Evolutionary conservation across 352 stramenopile species (phyloP), one percentile per base, ranked within the genome.

Genomic region (Phytophthora tubulina): DNA sequence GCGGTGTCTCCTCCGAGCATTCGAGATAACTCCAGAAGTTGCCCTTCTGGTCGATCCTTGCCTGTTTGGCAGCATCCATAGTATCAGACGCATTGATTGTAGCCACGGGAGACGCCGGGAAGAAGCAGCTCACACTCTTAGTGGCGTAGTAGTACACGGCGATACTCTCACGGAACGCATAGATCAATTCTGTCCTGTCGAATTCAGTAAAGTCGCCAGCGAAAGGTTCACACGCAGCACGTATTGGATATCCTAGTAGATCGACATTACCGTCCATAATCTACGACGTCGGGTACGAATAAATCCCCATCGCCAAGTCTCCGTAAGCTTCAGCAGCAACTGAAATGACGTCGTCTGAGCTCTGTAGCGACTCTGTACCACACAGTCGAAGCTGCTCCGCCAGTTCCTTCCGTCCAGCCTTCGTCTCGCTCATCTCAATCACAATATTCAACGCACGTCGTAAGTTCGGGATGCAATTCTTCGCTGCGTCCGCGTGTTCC

Each of bases 81-180:
- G 63, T 63, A 6, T 36, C 27, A 5, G 63, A 44, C 6, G 59
- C 42, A 13, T 67, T 68, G 21, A 42, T 9, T 1, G n/a, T 42
- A 6, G 7, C 13, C n/a, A 8, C 21, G 4, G 46, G 41, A 14
- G 63, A 6, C 5, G 44, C 1, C 17, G 71, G 70, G 62, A 81
- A 72, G n/a, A 74, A 79, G 50, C 81, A 87, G n/a, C 30, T 41
- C 39, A 73, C 69, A 31, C 56, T 65, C 36, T 83, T 59, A 6
- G 70, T 76, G 52, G 59, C 79, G 67, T 87, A 86, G 78, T 85
- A 85, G 54, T 77, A 85, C n/a, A 87, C 71, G 11, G 56, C 77
- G 10, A 84, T 67, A 30, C 75, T 85, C 21, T 84, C 69, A 6
- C 75, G 66, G 15, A 89, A 64, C 3, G 72, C 79, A 1, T 32